These are phyloP conservation scores for Gossypium anomalum DNA, from an alignment of 345 rosid species.

Conservation along the genomic window DNA sequence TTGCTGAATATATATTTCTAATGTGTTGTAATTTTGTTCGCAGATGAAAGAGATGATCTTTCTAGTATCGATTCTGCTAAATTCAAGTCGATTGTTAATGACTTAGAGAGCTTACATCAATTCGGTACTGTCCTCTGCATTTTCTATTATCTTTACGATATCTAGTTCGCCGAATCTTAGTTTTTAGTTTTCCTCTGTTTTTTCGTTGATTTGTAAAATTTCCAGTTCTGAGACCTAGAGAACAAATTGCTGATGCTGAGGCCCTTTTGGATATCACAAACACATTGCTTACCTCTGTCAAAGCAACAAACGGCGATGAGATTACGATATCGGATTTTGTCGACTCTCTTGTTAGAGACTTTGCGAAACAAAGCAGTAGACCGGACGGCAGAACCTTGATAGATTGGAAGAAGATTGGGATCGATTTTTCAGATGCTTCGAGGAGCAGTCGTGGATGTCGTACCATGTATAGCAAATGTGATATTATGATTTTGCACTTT, in stretches of 20 bases:
- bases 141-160: too few species aligned
- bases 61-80: too few species aligned
- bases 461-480: constrained; percentile 33
- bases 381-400: constrained; percentile 10
- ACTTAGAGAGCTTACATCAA: too few species aligned
- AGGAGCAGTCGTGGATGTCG: constrained; percentile 26
- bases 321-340: constrained; percentile 32
- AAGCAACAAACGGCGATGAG: constrained; percentile 29
- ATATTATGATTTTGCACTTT: neutral
- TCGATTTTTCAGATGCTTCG: constrained; percentile 20
- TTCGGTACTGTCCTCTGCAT: too few species aligned
- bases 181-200: too few species aligned
- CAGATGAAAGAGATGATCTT: too few species aligned
- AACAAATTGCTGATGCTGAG: constrained; percentile 47
- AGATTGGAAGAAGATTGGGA: constrained; percentile 38
- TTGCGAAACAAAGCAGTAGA: constrained; percentile 8
- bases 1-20: too few species aligned
- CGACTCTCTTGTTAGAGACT: constrained; percentile 22
- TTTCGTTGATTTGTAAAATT: neutral
- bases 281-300: constrained; percentile 23
- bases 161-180: too few species aligned
- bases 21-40: too few species aligned
- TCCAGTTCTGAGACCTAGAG: constrained; percentile 43
- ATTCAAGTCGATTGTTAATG: too few species aligned
- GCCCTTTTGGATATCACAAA: constrained; percentile 32